A percentile compares a stretch with the other conserved stretches of the same genome.
phyloP scores from a whole-genome alignment of 2,329 filamentous ascomycete species.

The Periglandula ipomoeae region DNA sequence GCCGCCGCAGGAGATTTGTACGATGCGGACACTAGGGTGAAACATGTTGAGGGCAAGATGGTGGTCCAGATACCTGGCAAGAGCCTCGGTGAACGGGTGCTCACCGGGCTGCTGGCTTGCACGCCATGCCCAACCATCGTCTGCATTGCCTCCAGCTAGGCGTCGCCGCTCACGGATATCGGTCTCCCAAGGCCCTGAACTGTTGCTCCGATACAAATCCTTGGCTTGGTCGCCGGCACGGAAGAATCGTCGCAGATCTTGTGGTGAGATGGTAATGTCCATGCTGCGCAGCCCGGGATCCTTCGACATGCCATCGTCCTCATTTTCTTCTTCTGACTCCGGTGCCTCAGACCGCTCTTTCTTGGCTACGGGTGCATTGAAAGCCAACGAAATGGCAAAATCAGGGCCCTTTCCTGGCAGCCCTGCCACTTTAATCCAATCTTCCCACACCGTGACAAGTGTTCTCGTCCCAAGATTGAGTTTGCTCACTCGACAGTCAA shows the following conservation, averaged over 20 bases:
- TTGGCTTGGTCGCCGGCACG: conserved; percentile 25
- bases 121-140: conserved; percentile 46
- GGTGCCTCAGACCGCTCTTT: not conserved
- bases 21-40: conserved; percentile 43
- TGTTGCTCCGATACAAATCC: conserved; percentile 1
- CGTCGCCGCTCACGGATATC: conserved; percentile 31
- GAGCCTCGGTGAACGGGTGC: conserved; percentile 38
- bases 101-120: conserved; percentile 11
- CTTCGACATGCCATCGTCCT: conserved; percentile 8
- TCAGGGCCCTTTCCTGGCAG: conserved; percentile 30
- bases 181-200: conserved; percentile 18
- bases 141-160: conserved; percentile 36
- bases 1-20: conserved; percentile 45
- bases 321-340: conserved; percentile 11
- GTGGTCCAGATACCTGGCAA: conserved; percentile 39
- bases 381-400: conserved; percentile 41
- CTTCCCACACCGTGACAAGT: conserved; percentile 40
- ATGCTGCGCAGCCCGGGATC: conserved; percentile 30
- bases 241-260: conserved; percentile 38
- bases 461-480: conserved; percentile 41
- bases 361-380: conserved; percentile 30
- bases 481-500: conserved; percentile 47
- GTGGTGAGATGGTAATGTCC: conserved; percentile 41
- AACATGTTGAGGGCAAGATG: conserved; percentile 47
- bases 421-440: conserved; percentile 35